A percentile compares a stretch with the other conserved stretches of the same genome.
Evolutionary conservation across 2,329 filamentous ascomycete species (phyloP).

Genomic region (Fusarium globosum): DNA sequence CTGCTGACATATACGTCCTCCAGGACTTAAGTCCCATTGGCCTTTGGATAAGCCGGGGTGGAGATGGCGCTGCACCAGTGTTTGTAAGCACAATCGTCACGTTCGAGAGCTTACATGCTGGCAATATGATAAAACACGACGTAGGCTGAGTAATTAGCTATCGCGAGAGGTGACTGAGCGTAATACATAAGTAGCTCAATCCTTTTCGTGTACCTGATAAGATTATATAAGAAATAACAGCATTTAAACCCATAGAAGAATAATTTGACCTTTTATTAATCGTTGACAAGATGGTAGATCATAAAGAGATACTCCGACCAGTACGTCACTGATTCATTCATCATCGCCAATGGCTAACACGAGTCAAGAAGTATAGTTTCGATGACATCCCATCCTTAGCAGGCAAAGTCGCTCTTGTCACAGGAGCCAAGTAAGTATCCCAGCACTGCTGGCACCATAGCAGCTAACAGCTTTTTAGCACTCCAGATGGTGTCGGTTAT

Average conservation of each 20-base stretch:
- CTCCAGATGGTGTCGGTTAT: background rate
- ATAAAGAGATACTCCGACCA: background rate
- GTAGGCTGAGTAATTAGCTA: background rate
- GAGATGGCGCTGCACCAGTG: fast-evolving
- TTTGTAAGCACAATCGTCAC: background rate
- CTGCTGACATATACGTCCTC: no score
- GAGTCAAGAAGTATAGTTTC: background rate
- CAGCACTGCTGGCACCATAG: fast-evolving
- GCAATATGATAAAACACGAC: fast-evolving
- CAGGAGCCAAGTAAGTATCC: background rate
- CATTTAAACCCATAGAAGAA: background rate
- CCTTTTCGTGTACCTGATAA: no score
- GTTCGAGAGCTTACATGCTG: fast-evolving
- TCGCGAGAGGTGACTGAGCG: background rate
- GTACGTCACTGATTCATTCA: background rate
- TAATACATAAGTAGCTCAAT: background rate
- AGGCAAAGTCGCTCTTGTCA: background rate
- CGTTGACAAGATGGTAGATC: background rate
- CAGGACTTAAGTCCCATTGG: no score
- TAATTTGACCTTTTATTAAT: no score
- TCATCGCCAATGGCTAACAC: background rate
- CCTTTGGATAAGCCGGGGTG: background rate
- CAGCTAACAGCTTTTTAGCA: background rate
- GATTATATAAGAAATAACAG: no score
- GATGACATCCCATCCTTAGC: background rate